These are phyloP conservation scores for Globisporangium camurandrum DNA, from an alignment of 352 stramenopile genomes.

Conservation along the genomic window DNA sequence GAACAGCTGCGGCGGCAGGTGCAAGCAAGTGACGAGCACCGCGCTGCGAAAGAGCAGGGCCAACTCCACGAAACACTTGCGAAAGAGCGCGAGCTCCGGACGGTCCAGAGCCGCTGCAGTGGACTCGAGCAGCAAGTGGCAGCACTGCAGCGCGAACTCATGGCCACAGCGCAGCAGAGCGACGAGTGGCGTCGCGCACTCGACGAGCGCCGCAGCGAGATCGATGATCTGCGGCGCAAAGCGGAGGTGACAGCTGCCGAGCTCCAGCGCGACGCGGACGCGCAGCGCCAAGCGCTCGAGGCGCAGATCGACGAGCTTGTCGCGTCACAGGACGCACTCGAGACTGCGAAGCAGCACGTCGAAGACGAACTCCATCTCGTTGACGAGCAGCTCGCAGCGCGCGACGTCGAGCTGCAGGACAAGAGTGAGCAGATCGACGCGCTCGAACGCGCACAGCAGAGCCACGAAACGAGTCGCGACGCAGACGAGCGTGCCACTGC, in stretches of 20 bases:
- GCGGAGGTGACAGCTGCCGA: slow-evolving; percentile 26
- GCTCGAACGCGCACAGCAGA: background rate
- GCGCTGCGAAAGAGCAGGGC: slow-evolving; percentile 32
- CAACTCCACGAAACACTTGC: slow-evolving; percentile 44
- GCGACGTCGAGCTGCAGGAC: background rate
- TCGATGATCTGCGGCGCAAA: slow-evolving; percentile 27
- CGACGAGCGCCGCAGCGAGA: slow-evolving; percentile 31
- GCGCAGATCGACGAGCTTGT: slow-evolving; percentile 11
- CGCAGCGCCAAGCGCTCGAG: slow-evolving; percentile 7
- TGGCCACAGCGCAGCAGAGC: slow-evolving; percentile 13
- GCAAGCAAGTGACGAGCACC: slow-evolving; percentile 27
- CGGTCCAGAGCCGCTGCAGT: slow-evolving; percentile 24
- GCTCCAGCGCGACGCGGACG: slow-evolving; percentile 18
- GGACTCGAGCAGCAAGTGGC: slow-evolving; percentile 19
- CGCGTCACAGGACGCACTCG: background rate
- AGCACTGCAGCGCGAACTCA: slow-evolving; percentile 14
- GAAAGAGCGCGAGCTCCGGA: slow-evolving; percentile 36
- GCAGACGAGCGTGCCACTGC: slow-evolving; percentile 1
- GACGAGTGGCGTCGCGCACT: slow-evolving; percentile 28
- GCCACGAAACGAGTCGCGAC: slow-evolving; percentile 5
- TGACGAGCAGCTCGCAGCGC: slow-evolving; percentile 3
- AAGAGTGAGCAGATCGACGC: background rate
- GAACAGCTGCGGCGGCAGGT: slow-evolving; percentile 26
- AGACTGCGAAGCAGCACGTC: slow-evolving; percentile 6
- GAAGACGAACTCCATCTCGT: slow-evolving; percentile 8